These are phyloP conservation scores for Sherardia arvensis DNA, from an alignment of 257 asterid genomes.

Conservation along the genomic window DNA sequence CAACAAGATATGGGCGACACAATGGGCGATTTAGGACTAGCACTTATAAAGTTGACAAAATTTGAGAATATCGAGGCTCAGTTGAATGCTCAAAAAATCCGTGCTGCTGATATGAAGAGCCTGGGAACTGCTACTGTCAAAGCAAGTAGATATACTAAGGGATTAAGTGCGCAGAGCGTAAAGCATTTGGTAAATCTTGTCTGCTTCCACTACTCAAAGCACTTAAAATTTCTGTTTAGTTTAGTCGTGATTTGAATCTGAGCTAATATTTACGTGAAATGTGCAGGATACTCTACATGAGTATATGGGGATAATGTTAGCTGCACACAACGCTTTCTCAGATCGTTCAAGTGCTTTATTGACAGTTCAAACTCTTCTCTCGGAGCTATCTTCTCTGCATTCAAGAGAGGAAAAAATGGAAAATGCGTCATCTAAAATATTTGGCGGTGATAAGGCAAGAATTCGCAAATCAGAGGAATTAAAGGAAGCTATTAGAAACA, in stretches of 20 bases:
- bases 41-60: conserved; percentile 73
- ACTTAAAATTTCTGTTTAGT: neutral
- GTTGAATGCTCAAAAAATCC: conserved; percentile 50
- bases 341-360: conserved; percentile 93
- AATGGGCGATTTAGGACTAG: conserved; percentile 84
- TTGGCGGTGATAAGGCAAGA: conserved; percentile 83
- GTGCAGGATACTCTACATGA: conserved; percentile 79
- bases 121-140: conserved; percentile 87
- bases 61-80: conserved; percentile 76
- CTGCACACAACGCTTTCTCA: conserved; percentile 69
- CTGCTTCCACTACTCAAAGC: neutral
- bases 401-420: conserved; percentile 77
- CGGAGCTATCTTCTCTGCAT: conserved; percentile 78
- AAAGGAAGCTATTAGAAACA: conserved; percentile 65
- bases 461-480: conserved; percentile 60
- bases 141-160: conserved; percentile 79
- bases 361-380: conserved; percentile 86
- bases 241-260: conserved; percentile 2
- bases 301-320: conserved; percentile 82
- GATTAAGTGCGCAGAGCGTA: conserved; percentile 58
- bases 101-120: conserved; percentile 73
- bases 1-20: conserved; percentile 88
- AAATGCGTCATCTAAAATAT: conserved; percentile 56
- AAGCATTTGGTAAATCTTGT: conserved; percentile 66
- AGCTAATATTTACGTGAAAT: neutral